phyloP scores from a whole-genome alignment of 495 filamentous ascomycete species.

The Darksidea phi region DNA sequence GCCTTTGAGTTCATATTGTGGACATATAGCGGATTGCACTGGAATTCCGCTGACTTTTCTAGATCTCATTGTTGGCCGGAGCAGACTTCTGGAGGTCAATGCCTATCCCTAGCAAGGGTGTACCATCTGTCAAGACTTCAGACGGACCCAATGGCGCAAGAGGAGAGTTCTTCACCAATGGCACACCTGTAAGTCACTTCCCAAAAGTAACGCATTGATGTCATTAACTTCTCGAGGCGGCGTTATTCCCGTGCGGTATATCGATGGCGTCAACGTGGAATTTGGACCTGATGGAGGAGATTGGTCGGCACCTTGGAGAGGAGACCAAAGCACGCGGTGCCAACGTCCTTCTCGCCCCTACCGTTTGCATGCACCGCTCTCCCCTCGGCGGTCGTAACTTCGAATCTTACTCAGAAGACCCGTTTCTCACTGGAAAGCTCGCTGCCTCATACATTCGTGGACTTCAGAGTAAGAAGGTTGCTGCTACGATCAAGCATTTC shows the following conservation, averaged over 20 bases:
- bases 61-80: slow-evolving; percentile 58
- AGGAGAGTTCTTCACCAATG: slow-evolving; percentile 59
- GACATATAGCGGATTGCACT: neutral
- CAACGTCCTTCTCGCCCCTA: slow-evolving; percentile 38
- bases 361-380: slow-evolving; percentile 39
- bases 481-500: slow-evolving; percentile 41
- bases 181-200: slow-evolving; percentile 54
- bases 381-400: slow-evolving; percentile 40
- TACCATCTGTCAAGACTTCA: slow-evolving; percentile 41
- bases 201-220: neutral
- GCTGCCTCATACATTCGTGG: slow-evolving; percentile 38
- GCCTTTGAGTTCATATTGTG: neutral
- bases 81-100: slow-evolving; percentile 39
- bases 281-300: slow-evolving; percentile 34
- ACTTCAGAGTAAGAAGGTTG: slow-evolving; percentile 36
- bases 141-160: slow-evolving; percentile 39
- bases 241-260: slow-evolving; percentile 38
- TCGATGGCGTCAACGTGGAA: slow-evolving; percentile 40
- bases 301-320: slow-evolving; percentile 36
- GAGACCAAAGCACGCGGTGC: slow-evolving; percentile 39
- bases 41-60: neutral
- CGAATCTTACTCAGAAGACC: slow-evolving; percentile 41
- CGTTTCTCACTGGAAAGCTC: slow-evolving; percentile 37
- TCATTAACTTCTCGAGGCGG: slow-evolving; percentile 27
- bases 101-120: slow-evolving; percentile 32